These are phyloP conservation scores for Penicillium arizonense DNA, from an alignment of 495 filamentous ascomycete species.

Conservation along the genomic window DNA sequence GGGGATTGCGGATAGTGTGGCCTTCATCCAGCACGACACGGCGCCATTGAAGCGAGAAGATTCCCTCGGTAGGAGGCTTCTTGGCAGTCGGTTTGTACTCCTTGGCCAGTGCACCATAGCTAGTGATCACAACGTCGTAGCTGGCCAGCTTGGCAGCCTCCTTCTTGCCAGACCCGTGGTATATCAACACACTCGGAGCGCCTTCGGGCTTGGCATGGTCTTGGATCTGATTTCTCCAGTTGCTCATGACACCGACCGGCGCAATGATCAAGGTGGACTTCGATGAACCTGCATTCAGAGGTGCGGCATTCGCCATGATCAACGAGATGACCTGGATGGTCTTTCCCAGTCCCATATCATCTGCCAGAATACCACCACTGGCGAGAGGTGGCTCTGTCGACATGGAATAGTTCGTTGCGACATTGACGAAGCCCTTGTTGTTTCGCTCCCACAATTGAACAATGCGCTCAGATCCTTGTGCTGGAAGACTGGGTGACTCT, in stretches of 20 bases:
- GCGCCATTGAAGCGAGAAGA: slow-evolving; percentile 72
- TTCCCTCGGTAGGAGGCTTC: slow-evolving; percentile 32
- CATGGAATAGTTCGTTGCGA: slow-evolving; percentile 73
- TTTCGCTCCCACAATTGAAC: slow-evolving; percentile 79
- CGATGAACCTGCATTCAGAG: slow-evolving; percentile 31
- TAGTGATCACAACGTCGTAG: slow-evolving; percentile 81
- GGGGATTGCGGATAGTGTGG: slow-evolving; percentile 78
- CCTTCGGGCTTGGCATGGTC: slow-evolving; percentile 64
- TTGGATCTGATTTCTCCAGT: slow-evolving; percentile 82
- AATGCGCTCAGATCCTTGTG: slow-evolving; percentile 56
- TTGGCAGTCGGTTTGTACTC: slow-evolving; percentile 40
- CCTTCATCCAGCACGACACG: slow-evolving; percentile 87
- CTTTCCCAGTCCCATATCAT: slow-evolving; percentile 96
- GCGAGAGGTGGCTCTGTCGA: slow-evolving; percentile 56
- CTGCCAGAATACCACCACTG: slow-evolving; percentile 82
- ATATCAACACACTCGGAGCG: slow-evolving; percentile 65
- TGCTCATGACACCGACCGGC: slow-evolving; percentile 87
- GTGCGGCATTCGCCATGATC: slow-evolving; percentile 60
- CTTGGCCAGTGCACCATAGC: slow-evolving; percentile 62
- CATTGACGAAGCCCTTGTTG: slow-evolving; percentile 60
- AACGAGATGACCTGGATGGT: slow-evolving; percentile 85
- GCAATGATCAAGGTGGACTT: slow-evolving; percentile 77
- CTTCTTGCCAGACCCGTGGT: slow-evolving; percentile 66
- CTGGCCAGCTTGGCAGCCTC: slow-evolving; percentile 49
- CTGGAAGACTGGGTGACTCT: slow-evolving; percentile 68